Base-by-base conservation (phyloP, 768 basidiomycete species). In the Rhizopogon rudus region DNA sequence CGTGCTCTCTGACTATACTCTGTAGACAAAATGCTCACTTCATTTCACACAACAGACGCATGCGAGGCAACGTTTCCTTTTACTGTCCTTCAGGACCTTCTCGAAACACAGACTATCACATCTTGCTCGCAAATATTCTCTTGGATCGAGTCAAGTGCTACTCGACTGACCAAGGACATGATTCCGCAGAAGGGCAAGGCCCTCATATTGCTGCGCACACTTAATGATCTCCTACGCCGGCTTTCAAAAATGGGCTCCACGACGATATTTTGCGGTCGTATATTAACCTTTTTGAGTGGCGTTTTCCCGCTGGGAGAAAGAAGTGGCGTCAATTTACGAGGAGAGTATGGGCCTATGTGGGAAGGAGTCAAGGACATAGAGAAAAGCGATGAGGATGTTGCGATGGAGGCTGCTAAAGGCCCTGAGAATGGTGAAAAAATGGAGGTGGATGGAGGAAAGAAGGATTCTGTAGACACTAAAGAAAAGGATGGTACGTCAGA, bases 241-340 rank as follows among this genome's bases (percentile, higher is more conserved):
- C 77, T 96, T 10, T 94, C 91, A 40, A 94, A 94, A 71, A 88
- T 86, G 68, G 89, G 88, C 17, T 79, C 84, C 5, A 91, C 87
- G 51, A 92, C 91, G 20, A 82, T 87, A 61, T 92, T 97, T 70
- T 91, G 89, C 62, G 94, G 93, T 5, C 82, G 92, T 1, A 95
- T 97, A 65, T 75, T 93, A 66, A 87, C 88, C 1, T 94, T 95
- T 68, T 73, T 96, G 49, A 90, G 88, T 56, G 82, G 81, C 2
- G 90, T 92, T 2, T 96, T 93, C 66, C 89, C 91, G 6, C 70
- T 97, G 8, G 89, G 90, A 2, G 93, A 96, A 68, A 75, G 92
- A 49, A 93, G 91, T 67, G 92, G 93, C 33, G 93, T 96, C 35
- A 97, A 97, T 69, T 71, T 96, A 59, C 77, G 93, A 33, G 93